These are phyloP conservation scores for Blastobotrys americana DNA, from an alignment of 805 yeast species.

Conservation along the genomic window DNA sequence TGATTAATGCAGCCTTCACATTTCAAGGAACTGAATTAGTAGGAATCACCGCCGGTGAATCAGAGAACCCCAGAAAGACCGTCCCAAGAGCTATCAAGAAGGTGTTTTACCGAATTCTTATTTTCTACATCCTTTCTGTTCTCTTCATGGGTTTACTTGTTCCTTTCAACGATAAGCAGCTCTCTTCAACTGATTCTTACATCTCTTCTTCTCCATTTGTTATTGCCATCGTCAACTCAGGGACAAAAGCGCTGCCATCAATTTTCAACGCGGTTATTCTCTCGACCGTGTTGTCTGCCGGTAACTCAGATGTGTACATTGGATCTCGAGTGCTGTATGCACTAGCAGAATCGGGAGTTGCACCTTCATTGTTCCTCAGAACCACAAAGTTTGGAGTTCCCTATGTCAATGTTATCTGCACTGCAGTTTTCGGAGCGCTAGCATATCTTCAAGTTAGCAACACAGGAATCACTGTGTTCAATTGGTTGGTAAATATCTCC, in stretches of 20 bases:
- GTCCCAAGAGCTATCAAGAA: slow-evolving; percentile 75
- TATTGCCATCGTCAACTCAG: slow-evolving; percentile 61
- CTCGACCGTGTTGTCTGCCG: slow-evolving; percentile 74
- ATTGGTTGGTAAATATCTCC: slow-evolving; percentile 60
- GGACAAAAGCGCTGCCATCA: slow-evolving; percentile 61
- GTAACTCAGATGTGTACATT: slow-evolving; percentile 71
- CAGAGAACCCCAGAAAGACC: slow-evolving; percentile 59
- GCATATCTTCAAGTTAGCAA: slow-evolving; percentile 56
- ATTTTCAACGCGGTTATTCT: slow-evolving; percentile 73
- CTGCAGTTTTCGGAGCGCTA: slow-evolving; percentile 50
- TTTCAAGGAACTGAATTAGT: slow-evolving; percentile 84
- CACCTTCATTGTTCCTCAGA: slow-evolving; percentile 57
- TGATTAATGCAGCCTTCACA: slow-evolving; percentile 67
- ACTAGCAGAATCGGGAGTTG: slow-evolving; percentile 62
- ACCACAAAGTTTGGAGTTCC: slow-evolving; percentile 72
- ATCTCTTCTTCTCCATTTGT: slow-evolving; percentile 75
- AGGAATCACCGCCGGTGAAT: slow-evolving; percentile 80
- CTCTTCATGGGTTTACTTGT: slow-evolving; percentile 72
- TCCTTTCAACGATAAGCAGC: slow-evolving; percentile 57
- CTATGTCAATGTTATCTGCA: slow-evolving; percentile 43
- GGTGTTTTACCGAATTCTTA: slow-evolving; percentile 58
- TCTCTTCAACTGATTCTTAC: slow-evolving; percentile 41
- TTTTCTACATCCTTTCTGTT: slow-evolving; percentile 67
- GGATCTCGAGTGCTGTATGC: slow-evolving; percentile 65
- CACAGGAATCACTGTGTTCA: slow-evolving; percentile 32